Evolutionary conservation across 257 asterid species (phyloP).

Genomic region (Solanum phureja): DNA sequence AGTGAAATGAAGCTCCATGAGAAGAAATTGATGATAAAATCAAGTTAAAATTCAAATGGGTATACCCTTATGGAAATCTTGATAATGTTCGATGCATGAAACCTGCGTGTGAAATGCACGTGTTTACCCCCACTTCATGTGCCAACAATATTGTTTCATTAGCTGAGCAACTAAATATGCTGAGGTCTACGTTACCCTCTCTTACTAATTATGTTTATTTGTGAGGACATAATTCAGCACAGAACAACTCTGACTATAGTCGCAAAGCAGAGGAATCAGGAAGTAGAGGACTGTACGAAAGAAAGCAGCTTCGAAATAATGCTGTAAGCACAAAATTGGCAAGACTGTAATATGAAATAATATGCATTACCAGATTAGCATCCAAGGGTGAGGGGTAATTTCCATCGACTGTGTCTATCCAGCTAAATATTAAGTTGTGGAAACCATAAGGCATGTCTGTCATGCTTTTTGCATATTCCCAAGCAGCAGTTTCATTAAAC

Average conservation of each 20-base stretch:
- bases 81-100: not conserved
- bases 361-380: constrained; percentile 66
- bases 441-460: constrained; percentile 69
- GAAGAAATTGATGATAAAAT: not conserved
- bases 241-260: not conserved
- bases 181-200: not conserved
- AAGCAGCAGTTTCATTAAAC: constrained; percentile 82
- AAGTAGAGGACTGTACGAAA: not conserved
- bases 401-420: constrained; percentile 79
- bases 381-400: constrained; percentile 83
- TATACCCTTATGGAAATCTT: not conserved
- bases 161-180: not conserved
- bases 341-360: not conserved
- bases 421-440: constrained; percentile 89
- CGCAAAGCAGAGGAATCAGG: not conserved
- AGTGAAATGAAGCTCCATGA: not conserved
- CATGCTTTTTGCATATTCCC: constrained; percentile 93
- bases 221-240: not conserved
- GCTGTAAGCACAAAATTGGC: not conserved
- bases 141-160: not conserved
- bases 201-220: not conserved
- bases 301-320: not conserved
- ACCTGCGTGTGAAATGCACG: not conserved
- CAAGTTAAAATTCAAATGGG: not conserved
- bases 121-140: not conserved